Base-by-base conservation (phyloP, 2,329 filamentous ascomycete species). In the Rhexocercosporidium sp. region DNA sequence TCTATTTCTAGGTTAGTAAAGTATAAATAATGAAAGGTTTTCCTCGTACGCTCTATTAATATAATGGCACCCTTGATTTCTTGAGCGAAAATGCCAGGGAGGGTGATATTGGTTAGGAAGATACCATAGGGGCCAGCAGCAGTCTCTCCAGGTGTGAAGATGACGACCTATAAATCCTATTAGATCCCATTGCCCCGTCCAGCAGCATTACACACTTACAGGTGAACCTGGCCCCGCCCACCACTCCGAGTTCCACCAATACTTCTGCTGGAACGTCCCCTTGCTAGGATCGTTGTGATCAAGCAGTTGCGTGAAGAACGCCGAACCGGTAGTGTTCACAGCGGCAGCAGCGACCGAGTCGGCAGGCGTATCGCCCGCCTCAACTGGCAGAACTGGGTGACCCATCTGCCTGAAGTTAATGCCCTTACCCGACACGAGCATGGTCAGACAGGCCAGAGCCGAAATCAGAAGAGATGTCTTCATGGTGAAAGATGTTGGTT, bases 271-370 rank as follows among this genome's bases (percentile, higher is more conserved):
- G 71, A 88, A 88, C 0, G 82, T 87, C 11, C 85, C 85, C 14
- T 86, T 76, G n/a, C 78, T 78, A 0, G 85, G 85, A 70, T 88
- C 79, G 4, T 80, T 76, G 76, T 90, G 88, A 72, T 90, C 86
- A 57, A 89, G 84, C 63, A 85, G 79, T 75, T 89, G 87, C 27
- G 70, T 68, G 63, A 77, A 76, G 62, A 74, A 75, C 1, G 65
- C 69, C 12, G 68, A 66, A 2, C 75, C 75, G 7, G 70, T 75
- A 20, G 57, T 68, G 51, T 69, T 71, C 22, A 44, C 47, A 22
- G 69, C n/a, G 1, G 46, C 47, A 20, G 70, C 60, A 12, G 64
- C 51, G 37, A 61, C 18, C n/a, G n/a, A n/a, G n/a, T n/a, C n/a
- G n/a, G n/a, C n/a, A n/a, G n/a, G n/a, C n/a, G n/a, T n/a, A n/a